Evolutionary conservation across 371 early-diverging fungal genomes (phyloP).

Genomic region (Mortierella sp.): DNA sequence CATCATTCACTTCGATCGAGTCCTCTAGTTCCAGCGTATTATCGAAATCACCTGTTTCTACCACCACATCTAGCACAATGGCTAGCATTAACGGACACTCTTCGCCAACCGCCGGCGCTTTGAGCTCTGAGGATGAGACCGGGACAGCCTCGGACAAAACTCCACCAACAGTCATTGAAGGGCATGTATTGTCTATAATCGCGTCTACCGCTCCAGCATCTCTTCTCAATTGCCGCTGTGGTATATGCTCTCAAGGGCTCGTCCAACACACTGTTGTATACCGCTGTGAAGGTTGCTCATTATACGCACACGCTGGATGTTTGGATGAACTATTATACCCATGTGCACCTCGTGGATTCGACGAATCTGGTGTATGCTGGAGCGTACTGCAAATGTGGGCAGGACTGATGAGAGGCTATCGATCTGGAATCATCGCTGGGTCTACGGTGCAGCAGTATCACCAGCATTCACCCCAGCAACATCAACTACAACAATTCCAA

Average conservation of each 20-base stretch:
- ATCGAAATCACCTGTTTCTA: constrained; percentile 43
- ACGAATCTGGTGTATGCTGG: constrained; percentile 77
- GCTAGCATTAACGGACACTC: constrained; percentile 39
- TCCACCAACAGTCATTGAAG: constrained; percentile 25
- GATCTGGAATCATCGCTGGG: constrained; percentile 65
- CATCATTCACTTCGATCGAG: constrained; percentile 46
- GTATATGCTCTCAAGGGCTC: constrained; percentile 31
- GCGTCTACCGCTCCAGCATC: constrained; percentile 28
- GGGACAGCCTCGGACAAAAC: not conserved
- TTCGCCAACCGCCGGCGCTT: constrained; percentile 5
- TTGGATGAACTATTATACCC: constrained; percentile 67
- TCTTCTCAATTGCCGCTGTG: constrained; percentile 29
- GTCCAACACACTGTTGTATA: constrained; percentile 26
- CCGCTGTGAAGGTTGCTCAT: constrained; percentile 64
- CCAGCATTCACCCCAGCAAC: constrained; percentile 13
- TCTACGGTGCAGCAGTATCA: constrained; percentile 25
- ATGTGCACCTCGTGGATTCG: constrained; percentile 74
- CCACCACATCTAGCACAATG: constrained; percentile 49
- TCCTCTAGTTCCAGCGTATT: constrained; percentile 41
- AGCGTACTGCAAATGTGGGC: constrained; percentile 84
- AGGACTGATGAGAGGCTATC: constrained; percentile 79
- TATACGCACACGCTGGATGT: constrained; percentile 70
- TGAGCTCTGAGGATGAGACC: constrained; percentile 14
- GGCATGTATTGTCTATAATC: constrained; percentile 30
- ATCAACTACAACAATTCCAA: not conserved